Evolutionary conservation across 768 basidiomycete genomes (phyloP), one percentile per base, ranked within the genome.

Genomic region (Amanita polypyramis): DNA sequence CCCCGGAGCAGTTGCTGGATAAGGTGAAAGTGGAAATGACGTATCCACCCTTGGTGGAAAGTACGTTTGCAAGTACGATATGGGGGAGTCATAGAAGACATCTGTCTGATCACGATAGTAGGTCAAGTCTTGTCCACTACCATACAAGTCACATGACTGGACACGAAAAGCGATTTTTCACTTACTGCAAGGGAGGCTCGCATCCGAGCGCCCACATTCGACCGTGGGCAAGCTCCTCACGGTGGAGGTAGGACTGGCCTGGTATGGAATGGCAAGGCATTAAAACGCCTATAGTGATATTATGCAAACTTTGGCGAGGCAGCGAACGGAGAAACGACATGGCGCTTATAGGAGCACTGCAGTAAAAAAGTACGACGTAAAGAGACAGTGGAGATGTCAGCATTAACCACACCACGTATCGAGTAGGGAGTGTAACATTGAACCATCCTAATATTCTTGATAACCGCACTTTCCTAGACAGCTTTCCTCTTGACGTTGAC

Each of bases 211-310:
- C 78, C 92, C 94, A 98, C 56, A 84, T 67, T 45, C 68, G 65
- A 6, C 77, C 76, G 10, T 67, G 59, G 17, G 76, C 77, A 7
- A 90, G 71, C 42, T 84, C 73, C 20, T 69, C 65, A 15, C 79
- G 70, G 61, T 98, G 96, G 6, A 98, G 60, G 62, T 92, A 84
- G 1, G 91, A 80, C 58, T 90, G 85, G 67, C 88, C 92, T 4
- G 95, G 95, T 1, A 88, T 90, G 17, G 94, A 96, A 65, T 99
- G 95, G 54, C 96, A 99, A 8, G 96, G 95, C 88, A 92, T 94
- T 17, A 97, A 65, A 56, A 91, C 81, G 1, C 88, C 91, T 17
- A 95, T 65, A 3, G 71, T 72, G 10, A 60, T 65, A 15, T 63
- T 56, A 4, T 54, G 53, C 20, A 85, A 65, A 15, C 80, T 68